Conservation (phyloP, 2,329 filamentous ascomycete species). For the Alternaria incomplexa region DNA sequence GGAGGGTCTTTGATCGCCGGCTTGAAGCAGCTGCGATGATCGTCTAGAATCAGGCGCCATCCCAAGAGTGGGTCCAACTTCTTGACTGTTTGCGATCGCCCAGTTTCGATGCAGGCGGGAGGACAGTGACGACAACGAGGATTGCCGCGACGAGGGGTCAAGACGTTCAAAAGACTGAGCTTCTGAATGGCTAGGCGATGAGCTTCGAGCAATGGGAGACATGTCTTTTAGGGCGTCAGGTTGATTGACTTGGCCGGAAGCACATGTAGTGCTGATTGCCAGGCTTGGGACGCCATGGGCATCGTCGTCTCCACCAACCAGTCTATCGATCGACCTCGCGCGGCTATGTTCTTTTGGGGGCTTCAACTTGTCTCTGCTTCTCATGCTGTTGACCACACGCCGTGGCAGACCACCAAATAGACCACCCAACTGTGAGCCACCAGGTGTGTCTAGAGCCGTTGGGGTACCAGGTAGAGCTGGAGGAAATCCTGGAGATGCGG, state of each 20-base stretch:
- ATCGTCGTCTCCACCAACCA: constrained; percentile 64
- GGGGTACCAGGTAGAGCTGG: constrained; percentile 55
- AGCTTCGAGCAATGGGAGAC: constrained; percentile 41
- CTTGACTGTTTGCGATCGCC: constrained; percentile 32
- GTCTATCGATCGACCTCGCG: constrained; percentile 69
- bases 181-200: constrained; percentile 55
- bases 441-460: constrained; percentile 50
- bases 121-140: constrained; percentile 48
- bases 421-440: constrained; percentile 51
- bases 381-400: constrained; percentile 55
- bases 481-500: constrained; percentile 48
- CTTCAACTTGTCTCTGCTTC: constrained; percentile 48
- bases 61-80: constrained; percentile 27
- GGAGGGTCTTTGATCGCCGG: constrained; percentile 1
- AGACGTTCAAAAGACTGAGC: constrained; percentile 23
- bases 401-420: constrained; percentile 55
- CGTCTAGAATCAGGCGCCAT: constrained; percentile 18
- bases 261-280: constrained; percentile 66
- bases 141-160: constrained; percentile 45
- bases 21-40: neutral
- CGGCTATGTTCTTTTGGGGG: constrained; percentile 57
- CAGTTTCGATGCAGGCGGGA: constrained; percentile 39
- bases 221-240: constrained; percentile 54
- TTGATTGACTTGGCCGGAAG: constrained; percentile 64
- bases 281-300: constrained; percentile 70